A percentile compares a stretch with the other conserved stretches of the same genome.
Conservation (phyloP, 306 rosid species). For the Potentilla sterilis region DNA sequence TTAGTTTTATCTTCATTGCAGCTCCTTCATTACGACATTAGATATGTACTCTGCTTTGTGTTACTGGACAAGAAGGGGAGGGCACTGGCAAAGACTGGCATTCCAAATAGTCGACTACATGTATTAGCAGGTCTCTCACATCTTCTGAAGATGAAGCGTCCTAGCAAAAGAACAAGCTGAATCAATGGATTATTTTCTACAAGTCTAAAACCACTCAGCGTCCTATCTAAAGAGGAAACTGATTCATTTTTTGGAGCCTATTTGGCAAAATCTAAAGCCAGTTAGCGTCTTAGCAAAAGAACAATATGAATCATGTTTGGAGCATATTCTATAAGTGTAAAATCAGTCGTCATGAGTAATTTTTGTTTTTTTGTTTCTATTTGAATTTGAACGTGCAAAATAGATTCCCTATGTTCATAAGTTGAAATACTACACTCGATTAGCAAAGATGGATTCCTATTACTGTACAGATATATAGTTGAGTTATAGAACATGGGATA, state of each 20-base stretch:
- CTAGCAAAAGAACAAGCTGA: constrained; percentile 28
- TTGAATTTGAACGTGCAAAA: no score
- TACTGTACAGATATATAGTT: no score
- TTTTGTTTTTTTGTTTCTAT: background rate
- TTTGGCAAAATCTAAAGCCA: no score
- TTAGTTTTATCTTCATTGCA: constrained; percentile 35
- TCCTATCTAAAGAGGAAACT: no score
- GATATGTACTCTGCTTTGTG: constrained; percentile 89
- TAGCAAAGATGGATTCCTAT: no score
- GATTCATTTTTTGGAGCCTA: no score
- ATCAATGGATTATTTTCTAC: background rate
- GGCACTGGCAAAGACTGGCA: constrained; percentile 78
- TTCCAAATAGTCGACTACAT: constrained; percentile 80
- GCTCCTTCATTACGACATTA: constrained; percentile 80
- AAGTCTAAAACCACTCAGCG: background rate
- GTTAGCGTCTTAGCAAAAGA: constrained; percentile 39
- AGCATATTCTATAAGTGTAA: background rate
- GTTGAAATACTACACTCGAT: no score
- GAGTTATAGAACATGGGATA: no score
- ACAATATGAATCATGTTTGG: background rate
- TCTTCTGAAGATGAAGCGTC: constrained; percentile 75
- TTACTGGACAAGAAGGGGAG: constrained; percentile 73
- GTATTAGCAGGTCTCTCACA: constrained; percentile 85
- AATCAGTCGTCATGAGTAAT: background rate
- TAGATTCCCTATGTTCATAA: no score